Evolutionary conservation across 1,139 yeast species (phyloP), one percentile per base, ranked within the genome.

Genomic region (Geotrichum candidum): DNA sequence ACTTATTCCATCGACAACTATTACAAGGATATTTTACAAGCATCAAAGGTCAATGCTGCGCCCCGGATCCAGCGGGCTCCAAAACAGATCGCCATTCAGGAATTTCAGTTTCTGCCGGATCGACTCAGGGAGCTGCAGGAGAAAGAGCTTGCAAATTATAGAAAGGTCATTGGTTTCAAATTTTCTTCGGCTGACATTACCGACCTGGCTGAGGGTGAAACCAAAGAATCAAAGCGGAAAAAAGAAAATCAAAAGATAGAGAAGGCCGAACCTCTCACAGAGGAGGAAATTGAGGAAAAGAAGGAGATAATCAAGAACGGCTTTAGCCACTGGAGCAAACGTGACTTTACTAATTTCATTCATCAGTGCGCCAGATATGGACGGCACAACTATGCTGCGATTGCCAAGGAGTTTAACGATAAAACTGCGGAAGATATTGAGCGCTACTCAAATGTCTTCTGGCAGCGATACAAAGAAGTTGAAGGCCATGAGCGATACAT

Each of bases 401-500:
- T 95, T 55, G 84, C 96, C 0, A 76, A 78, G 46, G 85, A 87
- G 29, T 69, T 76, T 57, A 87, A 86, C 22, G 84, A 83, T 58
- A 91, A 92, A 72, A 77, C 86, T 0, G 76, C 77, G 1, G 87
- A 84, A n/a, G 98, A 94, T 62, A 89, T 94, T 3, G 80, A 82
- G 66, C 76, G 79, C 51, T 94, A 94, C 72, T 81, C 88, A 61
- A 78, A 81, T 57, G 87, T 80, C 6, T 95, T 94, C 71, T 94
- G 98, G 98, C 74, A 80, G 53, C 79, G 88, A 46, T 87, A 84
- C 71, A 77, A 76, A 35, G 87, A 85, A 68, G 84, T 94, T 57
- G 96, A 90, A 29, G 96, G 97, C 0, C 82, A 86, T 73, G 97
- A 91, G 66, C 88, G 90, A 72, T 91, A 92, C 73, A 72, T 91